phyloP scores from a whole-genome alignment of 306 rosid species.

The Sicyos baderoa region DNA sequence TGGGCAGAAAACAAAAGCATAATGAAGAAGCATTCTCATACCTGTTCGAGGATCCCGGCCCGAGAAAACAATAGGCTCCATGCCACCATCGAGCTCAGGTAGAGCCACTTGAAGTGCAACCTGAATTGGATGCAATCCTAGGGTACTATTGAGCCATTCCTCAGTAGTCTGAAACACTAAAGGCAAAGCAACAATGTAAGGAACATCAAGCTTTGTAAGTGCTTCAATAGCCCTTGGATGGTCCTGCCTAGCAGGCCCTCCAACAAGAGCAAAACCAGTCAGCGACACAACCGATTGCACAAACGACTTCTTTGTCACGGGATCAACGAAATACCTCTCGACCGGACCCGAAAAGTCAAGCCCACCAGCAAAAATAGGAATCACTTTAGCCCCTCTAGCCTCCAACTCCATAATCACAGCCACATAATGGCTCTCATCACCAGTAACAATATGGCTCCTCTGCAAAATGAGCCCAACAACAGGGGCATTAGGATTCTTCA shows the following conservation, averaged over 20 bases:
- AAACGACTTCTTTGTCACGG: constrained; percentile 67
- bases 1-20: not conserved
- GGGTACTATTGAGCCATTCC: constrained; percentile 87
- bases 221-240: constrained; percentile 95
- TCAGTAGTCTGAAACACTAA: constrained; percentile 96
- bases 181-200: constrained; percentile 93
- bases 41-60: constrained; percentile 98
- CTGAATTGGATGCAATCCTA: constrained; percentile 97
- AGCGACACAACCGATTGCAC: constrained; percentile 71
- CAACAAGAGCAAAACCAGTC: constrained; percentile 95
- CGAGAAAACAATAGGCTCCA: constrained; percentile 94
- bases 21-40: constrained; percentile 17
- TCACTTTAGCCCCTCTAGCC: constrained; percentile 91
- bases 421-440: constrained; percentile 93
- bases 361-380: constrained; percentile 91
- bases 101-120: constrained; percentile 97
- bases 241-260: constrained; percentile 99
- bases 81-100: constrained; percentile 98
- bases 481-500: constrained; percentile 56
- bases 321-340: constrained; percentile 74
- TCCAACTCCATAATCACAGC: constrained; percentile 97
- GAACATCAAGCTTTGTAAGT: constrained; percentile 76
- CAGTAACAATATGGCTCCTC: constrained; percentile 96
- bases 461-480: constrained; percentile 72
- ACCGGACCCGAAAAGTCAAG: constrained; percentile 95